Evolutionary conservation across 495 filamentous ascomycete species (phyloP).

Genomic region (Penicillium mononematosum): DNA sequence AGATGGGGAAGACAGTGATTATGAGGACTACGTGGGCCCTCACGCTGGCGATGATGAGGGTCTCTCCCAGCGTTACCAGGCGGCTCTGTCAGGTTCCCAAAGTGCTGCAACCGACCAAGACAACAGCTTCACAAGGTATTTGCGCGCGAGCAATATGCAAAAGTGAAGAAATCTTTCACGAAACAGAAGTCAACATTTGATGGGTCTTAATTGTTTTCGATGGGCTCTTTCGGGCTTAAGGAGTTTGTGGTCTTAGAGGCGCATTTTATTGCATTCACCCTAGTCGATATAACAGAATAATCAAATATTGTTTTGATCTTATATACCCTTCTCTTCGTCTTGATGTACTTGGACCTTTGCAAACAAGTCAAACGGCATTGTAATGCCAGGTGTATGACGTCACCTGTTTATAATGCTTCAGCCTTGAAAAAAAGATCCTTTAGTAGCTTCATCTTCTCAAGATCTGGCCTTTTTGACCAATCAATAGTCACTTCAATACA

Average conservation of each 20-base stretch:
- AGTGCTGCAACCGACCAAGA: constrained; percentile 38
- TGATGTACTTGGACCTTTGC: not conserved
- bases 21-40: constrained; percentile 36
- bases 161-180: constrained; percentile 17
- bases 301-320: not conserved
- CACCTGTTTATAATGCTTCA: constrained; percentile 3
- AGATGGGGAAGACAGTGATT: constrained; percentile 36
- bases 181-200: not conserved
- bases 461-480: not conserved
- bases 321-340: not conserved
- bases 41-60: constrained; percentile 39
- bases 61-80: constrained; percentile 46
- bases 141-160: constrained; percentile 41
- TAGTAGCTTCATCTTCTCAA: not conserved
- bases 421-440: not conserved
- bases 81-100: constrained; percentile 40
- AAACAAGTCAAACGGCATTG: constrained; percentile 6
- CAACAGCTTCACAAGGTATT: constrained; percentile 50
- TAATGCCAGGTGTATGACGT: constrained; percentile 3
- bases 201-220: constrained; percentile 6
- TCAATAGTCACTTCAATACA: not conserved
- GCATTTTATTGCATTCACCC: constrained; percentile 5
- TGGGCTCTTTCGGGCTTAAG: not conserved
- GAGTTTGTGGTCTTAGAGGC: constrained; percentile 14
- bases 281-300: not conserved